Evolutionary conservation across 306 rosid species (phyloP).

Genomic region (Rubus idaeus): DNA sequence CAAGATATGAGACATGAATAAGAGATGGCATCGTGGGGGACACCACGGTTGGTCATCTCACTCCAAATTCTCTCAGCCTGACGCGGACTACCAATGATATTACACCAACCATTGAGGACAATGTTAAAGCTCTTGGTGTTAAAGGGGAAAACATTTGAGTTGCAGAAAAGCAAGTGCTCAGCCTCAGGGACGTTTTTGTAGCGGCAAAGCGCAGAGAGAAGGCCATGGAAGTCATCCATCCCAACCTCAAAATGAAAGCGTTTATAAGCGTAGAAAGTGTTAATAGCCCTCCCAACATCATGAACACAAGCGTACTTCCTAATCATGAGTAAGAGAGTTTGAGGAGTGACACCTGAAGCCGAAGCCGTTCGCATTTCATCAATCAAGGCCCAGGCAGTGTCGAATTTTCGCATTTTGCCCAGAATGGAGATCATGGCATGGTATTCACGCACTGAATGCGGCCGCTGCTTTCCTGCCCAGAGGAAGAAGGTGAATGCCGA

Average conservation of each 20-base stretch:
- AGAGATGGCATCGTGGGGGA: slow-evolving; percentile 68
- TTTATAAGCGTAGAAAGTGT: slow-evolving; percentile 64
- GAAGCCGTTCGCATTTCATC: slow-evolving; percentile 58
- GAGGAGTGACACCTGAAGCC: slow-evolving; percentile 52
- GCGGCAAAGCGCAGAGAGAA: slow-evolving; percentile 89
- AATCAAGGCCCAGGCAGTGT: slow-evolving; percentile 78
- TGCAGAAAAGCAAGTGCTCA: slow-evolving; percentile 69
- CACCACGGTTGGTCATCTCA: slow-evolving; percentile 69
- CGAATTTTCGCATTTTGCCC: slow-evolving; percentile 87
- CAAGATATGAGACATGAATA: slow-evolving; percentile 78
- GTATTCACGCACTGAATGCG: slow-evolving; percentile 64
- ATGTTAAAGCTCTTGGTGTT: slow-evolving; percentile 82
- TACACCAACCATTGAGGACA: slow-evolving; percentile 87
- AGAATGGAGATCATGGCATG: slow-evolving; percentile 80
- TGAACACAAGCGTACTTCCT: slow-evolving; percentile 68
- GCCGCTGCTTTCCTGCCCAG: slow-evolving; percentile 81
- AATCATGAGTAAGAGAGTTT: slow-evolving; percentile 81
- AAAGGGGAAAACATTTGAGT: slow-evolving; percentile 53
- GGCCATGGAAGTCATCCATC: slow-evolving; percentile 66
- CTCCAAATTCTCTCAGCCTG: slow-evolving; percentile 75
- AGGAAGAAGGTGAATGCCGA: slow-evolving; percentile 79
- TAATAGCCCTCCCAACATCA: slow-evolving; percentile 76
- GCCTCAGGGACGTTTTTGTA: slow-evolving; percentile 81
- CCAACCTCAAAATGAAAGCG: slow-evolving; percentile 56
- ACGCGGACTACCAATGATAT: slow-evolving; percentile 57